These are phyloP conservation scores for Tulasnella sp. DNA, from an alignment of 768 basidiomycete genomes.

Conservation along the genomic window DNA sequence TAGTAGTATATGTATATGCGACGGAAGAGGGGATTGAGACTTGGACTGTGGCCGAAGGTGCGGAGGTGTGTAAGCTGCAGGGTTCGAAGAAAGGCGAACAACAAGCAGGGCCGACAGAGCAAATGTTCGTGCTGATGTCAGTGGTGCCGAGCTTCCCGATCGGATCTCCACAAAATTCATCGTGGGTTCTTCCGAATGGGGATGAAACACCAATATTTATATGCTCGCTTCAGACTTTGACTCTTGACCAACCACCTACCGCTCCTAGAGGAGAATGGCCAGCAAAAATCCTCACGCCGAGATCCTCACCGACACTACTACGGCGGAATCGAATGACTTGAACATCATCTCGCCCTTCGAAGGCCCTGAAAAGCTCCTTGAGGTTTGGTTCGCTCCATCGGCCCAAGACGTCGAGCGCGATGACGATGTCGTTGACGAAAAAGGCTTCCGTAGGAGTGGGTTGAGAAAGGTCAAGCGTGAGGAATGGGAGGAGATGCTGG, in stretches of 20 bases:
- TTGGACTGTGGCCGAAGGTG: too few relatives aligned
- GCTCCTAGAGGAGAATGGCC: not conserved
- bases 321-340: not conserved
- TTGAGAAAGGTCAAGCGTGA: slow-evolving; percentile 61
- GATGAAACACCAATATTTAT: too few relatives aligned
- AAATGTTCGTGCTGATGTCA: too few relatives aligned
- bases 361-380: slow-evolving; percentile 89
- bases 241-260: not conserved
- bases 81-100: too few relatives aligned
- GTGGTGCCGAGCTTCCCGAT: not conserved
- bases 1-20: too few relatives aligned
- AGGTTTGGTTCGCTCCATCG: slow-evolving; percentile 93
- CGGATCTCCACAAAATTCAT: not conserved
- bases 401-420: slow-evolving; percentile 36
- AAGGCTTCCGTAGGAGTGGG: slow-evolving; percentile 43
- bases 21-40: too few relatives aligned
- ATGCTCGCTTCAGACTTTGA: not conserved
- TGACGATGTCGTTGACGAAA: slow-evolving; percentile 26
- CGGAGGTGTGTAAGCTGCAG: too few relatives aligned
- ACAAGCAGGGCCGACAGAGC: too few relatives aligned
- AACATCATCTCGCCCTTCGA: slow-evolving; percentile 49
- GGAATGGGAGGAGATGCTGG: slow-evolving; percentile 95
- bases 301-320: not conserved
- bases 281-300: not conserved
- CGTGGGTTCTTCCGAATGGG: too few relatives aligned